These are phyloP conservation scores for Peronospora tabacina DNA, from an alignment of 352 stramenopile species.

Conservation along the genomic window DNA sequence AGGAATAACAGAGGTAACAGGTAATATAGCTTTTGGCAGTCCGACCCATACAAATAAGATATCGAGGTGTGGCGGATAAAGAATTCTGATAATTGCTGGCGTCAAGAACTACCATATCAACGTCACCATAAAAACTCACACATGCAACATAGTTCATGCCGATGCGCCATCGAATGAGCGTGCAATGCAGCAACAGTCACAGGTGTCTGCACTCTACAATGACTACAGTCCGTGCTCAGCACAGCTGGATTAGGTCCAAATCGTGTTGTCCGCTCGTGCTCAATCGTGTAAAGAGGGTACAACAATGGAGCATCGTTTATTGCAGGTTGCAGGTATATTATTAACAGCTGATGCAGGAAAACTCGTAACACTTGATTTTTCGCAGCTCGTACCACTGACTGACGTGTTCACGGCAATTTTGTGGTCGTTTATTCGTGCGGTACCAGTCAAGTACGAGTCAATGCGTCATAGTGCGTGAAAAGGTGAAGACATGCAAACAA, in stretches of 20 bases:
- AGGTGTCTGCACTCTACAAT: background rate
- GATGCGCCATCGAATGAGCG: no score
- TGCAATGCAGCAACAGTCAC: no score
- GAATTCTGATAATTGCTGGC: no score
- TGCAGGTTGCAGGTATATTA: slow-evolving; percentile 1
- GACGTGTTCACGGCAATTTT: no score
- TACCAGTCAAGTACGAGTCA: background rate
- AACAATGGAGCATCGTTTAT: background rate
- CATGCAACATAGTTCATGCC: no score
- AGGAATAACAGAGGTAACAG: slow-evolving; percentile 4
- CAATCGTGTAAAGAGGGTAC: slow-evolving; percentile 2
- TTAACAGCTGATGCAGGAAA: background rate
- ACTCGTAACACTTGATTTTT: no score
- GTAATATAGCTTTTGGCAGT: background rate
- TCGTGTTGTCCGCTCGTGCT: slow-evolving; percentile 10
- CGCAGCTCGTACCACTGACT: no score
- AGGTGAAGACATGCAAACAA: no score
- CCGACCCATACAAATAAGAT: background rate
- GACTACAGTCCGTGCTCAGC: background rate
- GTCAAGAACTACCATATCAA: no score
- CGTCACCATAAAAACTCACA: no score
- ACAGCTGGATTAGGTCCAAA: slow-evolving; percentile 2
- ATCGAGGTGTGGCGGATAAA: background rate
- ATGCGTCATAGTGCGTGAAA: slow-evolving; percentile 1
- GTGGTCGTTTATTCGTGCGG: background rate